Evolutionary conservation across 495 filamentous ascomycete species (phyloP), one percentile per base, ranked within the genome.

Genomic region (Penicillium manginii): DNA sequence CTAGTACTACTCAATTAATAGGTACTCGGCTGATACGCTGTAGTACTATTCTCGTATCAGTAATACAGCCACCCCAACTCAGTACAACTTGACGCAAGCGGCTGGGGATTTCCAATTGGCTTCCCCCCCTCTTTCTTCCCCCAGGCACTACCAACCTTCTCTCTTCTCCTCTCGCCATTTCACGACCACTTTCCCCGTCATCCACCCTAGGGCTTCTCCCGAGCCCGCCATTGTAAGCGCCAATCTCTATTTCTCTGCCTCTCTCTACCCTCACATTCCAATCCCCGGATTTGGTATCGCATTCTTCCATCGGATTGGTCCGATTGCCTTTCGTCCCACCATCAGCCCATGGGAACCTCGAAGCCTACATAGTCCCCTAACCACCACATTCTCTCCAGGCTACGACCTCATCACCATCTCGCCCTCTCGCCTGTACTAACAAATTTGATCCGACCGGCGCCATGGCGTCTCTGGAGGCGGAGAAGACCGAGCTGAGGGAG

Each of bases 401-500:
- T 26, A 56, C 58, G 39, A 57, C 50, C 60, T 17, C 55, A 59
- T 29, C 26, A 29, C 3, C 6, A 29, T 8, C 26, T 29, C 9
- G 6, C 1, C 63, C 58, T 42, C 64, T 54, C 52, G 26, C 49
- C 55, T n/a, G 26, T 49, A 49, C 54, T 54, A 55, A 48, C 42
- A 51, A 47, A 37, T 2, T 37, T n/a, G 26, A 37, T 37, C 35
- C 55, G 19, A 57, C 54, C 49, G 66, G 52, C 71, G 60, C 65
- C 45, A 79, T 79, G 77, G 73, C 73, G 60, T 76, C 71, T 59
- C 61, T 54, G 66, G 67, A 59, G 58, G 68, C 61, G 62, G 64
- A 64, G 67, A 74, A 55, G 67, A 68, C 39, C 53, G 91, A 96
- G 81, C 83, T 90, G 70, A 93, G 90, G 81, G 78, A 85, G 67